These are phyloP conservation scores for Vitis hybrid DNA, from an alignment of 177 flowering plant genomes.

Conservation along the genomic window DNA sequence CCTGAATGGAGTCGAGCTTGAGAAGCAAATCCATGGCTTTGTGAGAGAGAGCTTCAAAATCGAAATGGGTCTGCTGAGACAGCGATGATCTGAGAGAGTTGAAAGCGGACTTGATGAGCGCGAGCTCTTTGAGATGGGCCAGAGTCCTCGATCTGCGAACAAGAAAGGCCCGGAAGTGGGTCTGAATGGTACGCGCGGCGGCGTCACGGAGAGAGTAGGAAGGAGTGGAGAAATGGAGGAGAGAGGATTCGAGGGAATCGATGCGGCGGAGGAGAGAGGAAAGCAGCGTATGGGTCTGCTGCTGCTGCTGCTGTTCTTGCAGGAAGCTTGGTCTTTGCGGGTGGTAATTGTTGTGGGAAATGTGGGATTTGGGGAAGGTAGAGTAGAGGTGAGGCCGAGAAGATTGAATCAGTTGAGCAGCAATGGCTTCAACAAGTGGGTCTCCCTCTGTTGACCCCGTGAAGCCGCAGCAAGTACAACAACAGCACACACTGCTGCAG, in stretches of 20 bases:
- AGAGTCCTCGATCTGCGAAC: slow-evolving; percentile 81
- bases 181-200: slow-evolving; percentile 85
- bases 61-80: slow-evolving; percentile 31
- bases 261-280: slow-evolving; percentile 56
- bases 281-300: slow-evolving; percentile 26
- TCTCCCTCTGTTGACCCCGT: slow-evolving; percentile 27
- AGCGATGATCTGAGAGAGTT: slow-evolving; percentile 52
- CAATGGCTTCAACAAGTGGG: slow-evolving; percentile 44
- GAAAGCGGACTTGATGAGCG: slow-evolving; percentile 58
- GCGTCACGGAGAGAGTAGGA: slow-evolving; percentile 51
- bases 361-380: slow-evolving; percentile 5
- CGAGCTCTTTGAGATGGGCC: slow-evolving; percentile 68
- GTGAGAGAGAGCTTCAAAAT: slow-evolving; percentile 36
- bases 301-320: slow-evolving; percentile 14
- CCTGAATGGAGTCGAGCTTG: slow-evolving; percentile 79
- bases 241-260: slow-evolving; percentile 60
- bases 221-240: slow-evolving; percentile 28
- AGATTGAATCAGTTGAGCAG: slow-evolving; percentile 47
- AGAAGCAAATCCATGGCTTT: slow-evolving; percentile 58
- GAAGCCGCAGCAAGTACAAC: slow-evolving; percentile 16
- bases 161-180: slow-evolving; percentile 75
- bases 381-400: slow-evolving; percentile 4
- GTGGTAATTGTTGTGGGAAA: neutral
- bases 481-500: slow-evolving; percentile 13
- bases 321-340: slow-evolving; percentile 2